Base-by-base conservation (phyloP, 495 filamentous ascomycete genomes). In the Talaromyces borbonicus region DNA sequence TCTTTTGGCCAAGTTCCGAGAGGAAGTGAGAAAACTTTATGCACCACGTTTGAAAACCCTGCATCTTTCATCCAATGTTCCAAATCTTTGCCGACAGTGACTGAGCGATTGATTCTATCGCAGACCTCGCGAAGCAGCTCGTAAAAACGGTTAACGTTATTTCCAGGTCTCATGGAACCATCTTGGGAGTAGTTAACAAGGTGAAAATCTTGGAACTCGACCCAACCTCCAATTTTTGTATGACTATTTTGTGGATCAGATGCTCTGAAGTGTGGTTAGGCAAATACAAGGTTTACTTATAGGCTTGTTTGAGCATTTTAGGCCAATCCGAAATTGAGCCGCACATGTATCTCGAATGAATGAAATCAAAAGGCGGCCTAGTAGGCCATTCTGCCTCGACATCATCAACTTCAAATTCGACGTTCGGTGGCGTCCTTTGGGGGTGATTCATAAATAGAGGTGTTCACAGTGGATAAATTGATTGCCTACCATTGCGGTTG, bases 221-320 rank as follows among this genome's bases (percentile, higher is more conserved):
- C 33, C 51, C 55, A 67, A 11, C 65, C 66, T 3, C 61, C 65
- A 1, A 62, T 60, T 11, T 54, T 54, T 3, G 67, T 51, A 40
- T 67, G 57, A 6, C 52, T 53, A 51, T 52, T n/a, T n/a, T n/a
- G n/a, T n/a, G n/a, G n/a, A n/a, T n/a, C n/a, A n/a, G n/a, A n/a
- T n/a, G n/a, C n/a, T n/a, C n/a, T n/a, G n/a, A n/a, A n/a, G n/a
- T n/a, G n/a, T n/a, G n/a, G n/a, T n/a, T n/a, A n/a, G n/a, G n/a
- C n/a, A n/a, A n/a, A 69, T 66, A 38, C 63, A 56, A 15, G 71
- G 52, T 50, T 72, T n/a, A n/a, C 68, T 43, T 66, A 36, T 53
- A 64, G 12, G 58, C 55, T 56, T 72, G 66, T 11, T 46, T 39
- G 2, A 66, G 18, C 14, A 70, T 46, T n/a, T 52, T 49, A 41